Evolutionary conservation across 2,329 filamentous ascomycete genomes (phyloP).

Genomic region (Huntiella savannae): DNA sequence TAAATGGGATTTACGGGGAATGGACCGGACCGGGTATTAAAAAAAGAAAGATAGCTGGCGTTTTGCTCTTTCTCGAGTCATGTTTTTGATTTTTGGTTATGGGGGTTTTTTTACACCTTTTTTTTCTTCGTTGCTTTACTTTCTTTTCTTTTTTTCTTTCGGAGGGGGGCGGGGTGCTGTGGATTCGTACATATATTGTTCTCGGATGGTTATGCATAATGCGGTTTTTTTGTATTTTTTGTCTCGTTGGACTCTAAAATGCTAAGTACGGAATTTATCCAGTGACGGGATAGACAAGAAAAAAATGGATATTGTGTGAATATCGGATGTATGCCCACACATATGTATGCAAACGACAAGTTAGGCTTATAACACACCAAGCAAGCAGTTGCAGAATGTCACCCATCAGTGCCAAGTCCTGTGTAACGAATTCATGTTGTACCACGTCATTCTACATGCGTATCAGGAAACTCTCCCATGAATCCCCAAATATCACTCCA

Average conservation of each 20-base stretch:
- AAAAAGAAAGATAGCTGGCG: conserved; percentile 1
- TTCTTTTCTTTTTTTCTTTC: neutral
- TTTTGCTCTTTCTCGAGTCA: too few relatives aligned
- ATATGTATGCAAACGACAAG: too few relatives aligned
- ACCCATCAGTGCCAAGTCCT: too few relatives aligned
- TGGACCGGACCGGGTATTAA: conserved; percentile 14
- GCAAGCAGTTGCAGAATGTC: too few relatives aligned
- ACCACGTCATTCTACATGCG: too few relatives aligned
- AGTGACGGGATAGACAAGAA: neutral
- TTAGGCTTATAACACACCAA: too few relatives aligned
- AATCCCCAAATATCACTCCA: conserved; percentile 9
- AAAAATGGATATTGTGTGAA: neutral
- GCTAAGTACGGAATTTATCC: conserved; percentile 14
- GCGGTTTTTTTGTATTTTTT: conserved; percentile 12
- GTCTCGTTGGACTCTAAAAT: too few relatives aligned
- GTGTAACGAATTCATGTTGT: too few relatives aligned
- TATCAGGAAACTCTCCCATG: conserved; percentile 5
- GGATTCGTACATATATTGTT: neutral
- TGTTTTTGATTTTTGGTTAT: conserved; percentile 10
- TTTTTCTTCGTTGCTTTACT: neutral
- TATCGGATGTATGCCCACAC: neutral
- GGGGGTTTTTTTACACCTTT: neutral
- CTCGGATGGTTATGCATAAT: too few relatives aligned
- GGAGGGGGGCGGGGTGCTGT: neutral
- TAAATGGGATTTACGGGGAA: neutral